Percentiles rank a stretch among this genome's conserved stretches.
Evolutionary conservation across 495 filamentous ascomycete species (phyloP).

Genomic region (Penicillium soppii): DNA sequence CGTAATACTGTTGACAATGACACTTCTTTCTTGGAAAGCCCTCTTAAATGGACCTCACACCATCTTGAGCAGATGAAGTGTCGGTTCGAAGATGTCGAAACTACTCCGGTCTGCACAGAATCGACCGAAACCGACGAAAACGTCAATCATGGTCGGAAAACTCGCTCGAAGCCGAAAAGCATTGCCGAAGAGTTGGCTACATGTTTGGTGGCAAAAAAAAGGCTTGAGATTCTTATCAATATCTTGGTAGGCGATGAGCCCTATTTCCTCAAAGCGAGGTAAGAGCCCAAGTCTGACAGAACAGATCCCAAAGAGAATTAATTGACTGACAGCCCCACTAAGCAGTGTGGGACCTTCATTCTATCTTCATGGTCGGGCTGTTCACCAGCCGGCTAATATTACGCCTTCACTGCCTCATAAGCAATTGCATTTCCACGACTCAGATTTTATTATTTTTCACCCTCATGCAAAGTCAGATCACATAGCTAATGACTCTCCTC

Average conservation of each 20-base stretch:
- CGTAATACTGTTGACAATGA: too few relatives aligned
- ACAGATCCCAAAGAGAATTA: background rate
- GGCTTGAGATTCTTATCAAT: background rate
- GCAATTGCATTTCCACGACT: too few relatives aligned
- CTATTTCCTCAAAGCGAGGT: constrained; percentile 3
- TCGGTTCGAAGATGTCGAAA: background rate
- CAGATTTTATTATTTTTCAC: constrained; percentile 16
- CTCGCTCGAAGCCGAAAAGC: background rate
- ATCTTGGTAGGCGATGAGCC: constrained; percentile 7
- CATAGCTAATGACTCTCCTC: background rate
- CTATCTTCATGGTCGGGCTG: constrained; percentile 10
- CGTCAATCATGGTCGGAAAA: background rate
- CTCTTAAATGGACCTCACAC: background rate
- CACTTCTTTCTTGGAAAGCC: background rate
- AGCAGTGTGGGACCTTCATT: constrained; percentile 16
- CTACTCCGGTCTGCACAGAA: background rate
- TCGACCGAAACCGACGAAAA: background rate
- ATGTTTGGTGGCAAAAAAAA: background rate
- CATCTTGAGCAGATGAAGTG: background rate
- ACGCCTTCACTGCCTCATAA: too few relatives aligned
- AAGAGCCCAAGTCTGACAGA: background rate
- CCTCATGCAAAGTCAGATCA: background rate
- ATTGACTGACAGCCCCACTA: background rate
- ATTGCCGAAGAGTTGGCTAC: constrained; percentile 7
- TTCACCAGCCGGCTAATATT: too few relatives aligned